Base-by-base conservation (phyloP, 2,329 filamentous ascomycete species). In the Penicillium sp. region DNA sequence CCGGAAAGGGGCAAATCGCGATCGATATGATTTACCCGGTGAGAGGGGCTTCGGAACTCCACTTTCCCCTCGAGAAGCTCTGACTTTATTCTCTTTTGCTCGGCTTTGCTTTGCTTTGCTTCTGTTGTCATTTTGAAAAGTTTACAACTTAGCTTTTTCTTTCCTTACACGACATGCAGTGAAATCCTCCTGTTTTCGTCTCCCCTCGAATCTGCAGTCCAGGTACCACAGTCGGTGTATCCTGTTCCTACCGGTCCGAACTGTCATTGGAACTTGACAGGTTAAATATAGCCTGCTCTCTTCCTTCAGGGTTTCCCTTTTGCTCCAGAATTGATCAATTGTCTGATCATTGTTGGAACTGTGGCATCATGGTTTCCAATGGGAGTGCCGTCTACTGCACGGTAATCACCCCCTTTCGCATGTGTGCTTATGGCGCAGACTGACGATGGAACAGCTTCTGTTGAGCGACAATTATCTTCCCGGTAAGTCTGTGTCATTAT, bases 381-480 rank as follows among this genome's bases (percentile, higher is more conserved):
- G 71, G 74, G 58, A 81, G 83, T 70, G 82, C 85, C 73, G 84
- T 84, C 51, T 88, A 88, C 71, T 85, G 83, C 76, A 88, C 85
- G 67, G 84, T 86, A 71, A 63, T 71, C 23, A 32, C 27, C 47
- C 52, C 50, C 61, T 44, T 40, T 44, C 47, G 23, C 5, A 23
- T 19, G 34, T 10, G 51, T 29, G 42, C 39, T 36, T 48, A 45
- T 49, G 38, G 29, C 13, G 41, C 30, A 14, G 26, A 34, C 43
- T 58, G 35, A 60, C 35, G n/a, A 35, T 34, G 32, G 18, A 7
- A 34, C 75, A 97, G 93, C 89, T 99, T 73, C 84, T 97, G 53
- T 80, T 96, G 78, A 96, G 85, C 78, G 92, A 99, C 77, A 84
- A 84, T 59, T 99, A 99, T 75, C 84, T 99, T 47, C 93, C 94